These are phyloP conservation scores for Pseudogymnoascus sp. DNA, from an alignment of 2,329 filamentous ascomycete genomes.

Conservation along the genomic window DNA sequence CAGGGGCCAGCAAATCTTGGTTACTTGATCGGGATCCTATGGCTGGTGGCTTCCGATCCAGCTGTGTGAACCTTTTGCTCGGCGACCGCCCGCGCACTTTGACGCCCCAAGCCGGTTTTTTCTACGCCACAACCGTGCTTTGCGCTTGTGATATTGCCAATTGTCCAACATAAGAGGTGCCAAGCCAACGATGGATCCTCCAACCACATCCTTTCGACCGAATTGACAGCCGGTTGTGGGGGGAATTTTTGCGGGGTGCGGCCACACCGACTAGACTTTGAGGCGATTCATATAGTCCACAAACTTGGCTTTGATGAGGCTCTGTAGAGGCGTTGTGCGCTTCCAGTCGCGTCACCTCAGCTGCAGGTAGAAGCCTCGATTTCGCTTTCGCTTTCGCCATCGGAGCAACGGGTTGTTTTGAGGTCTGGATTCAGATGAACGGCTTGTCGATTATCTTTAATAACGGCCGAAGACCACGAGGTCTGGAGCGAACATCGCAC, in stretches of 20 bases:
- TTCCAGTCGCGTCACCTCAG: not conserved
- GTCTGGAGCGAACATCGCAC: not conserved
- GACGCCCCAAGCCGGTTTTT: not conserved
- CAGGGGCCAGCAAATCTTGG: not conserved
- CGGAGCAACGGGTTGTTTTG: not conserved
- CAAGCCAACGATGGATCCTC: not conserved
- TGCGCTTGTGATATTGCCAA: not conserved
- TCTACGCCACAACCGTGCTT: not conserved
- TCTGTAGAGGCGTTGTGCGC: not conserved
- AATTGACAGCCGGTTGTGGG: not conserved
- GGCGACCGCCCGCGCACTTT: not conserved
- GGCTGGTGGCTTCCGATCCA: not conserved
- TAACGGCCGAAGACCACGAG: not conserved
- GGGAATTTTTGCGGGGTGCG: not conserved
- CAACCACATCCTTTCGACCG: not conserved
- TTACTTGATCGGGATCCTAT: not conserved
- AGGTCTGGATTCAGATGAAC: not conserved
- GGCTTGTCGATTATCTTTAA: not conserved
- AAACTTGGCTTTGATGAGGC: not conserved
- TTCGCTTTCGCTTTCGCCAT: not conserved
- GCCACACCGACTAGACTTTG: not conserved
- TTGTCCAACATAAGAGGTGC: not conserved
- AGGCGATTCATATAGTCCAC: not conserved
- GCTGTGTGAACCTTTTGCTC: not conserved
- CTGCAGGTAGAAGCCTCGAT: not conserved